Conservation (phyloP, 2,329 filamentous ascomycete genomes). For the Teratosphaeria gauchensis region DNA sequence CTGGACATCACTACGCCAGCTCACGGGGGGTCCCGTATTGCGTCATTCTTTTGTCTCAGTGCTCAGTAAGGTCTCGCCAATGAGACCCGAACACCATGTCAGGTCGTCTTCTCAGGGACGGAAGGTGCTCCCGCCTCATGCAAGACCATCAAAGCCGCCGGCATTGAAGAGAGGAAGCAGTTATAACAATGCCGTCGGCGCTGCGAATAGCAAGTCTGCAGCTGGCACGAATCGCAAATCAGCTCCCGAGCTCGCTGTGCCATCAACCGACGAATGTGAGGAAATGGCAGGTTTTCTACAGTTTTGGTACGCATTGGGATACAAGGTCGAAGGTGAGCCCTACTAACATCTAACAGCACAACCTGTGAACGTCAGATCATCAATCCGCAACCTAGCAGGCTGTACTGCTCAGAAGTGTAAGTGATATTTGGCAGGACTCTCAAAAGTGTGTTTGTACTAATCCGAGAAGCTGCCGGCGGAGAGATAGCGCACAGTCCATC, state of each 20-base stretch:
- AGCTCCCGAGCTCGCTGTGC: background rate
- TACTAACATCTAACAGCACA: constrained; percentile 36
- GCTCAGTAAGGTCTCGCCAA: constrained; percentile 5
- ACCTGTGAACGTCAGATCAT: constrained; percentile 58
- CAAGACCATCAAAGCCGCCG: constrained; percentile 15
- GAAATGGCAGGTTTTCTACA: constrained; percentile 45
- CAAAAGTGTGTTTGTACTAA: background rate
- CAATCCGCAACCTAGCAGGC: constrained; percentile 47
- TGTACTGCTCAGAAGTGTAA: constrained; percentile 58
- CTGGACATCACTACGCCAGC: background rate
- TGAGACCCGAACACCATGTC: constrained; percentile 17
- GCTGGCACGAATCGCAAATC: constrained; percentile 6
- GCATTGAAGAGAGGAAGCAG: constrained; percentile 14
- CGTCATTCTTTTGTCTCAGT: background rate
- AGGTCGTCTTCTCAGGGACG: constrained; percentile 19
- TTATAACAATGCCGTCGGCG: constrained; percentile 11
- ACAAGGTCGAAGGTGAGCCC: too few species aligned
- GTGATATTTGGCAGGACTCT: constrained; percentile 11
- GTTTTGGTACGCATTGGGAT: constrained; percentile 36
- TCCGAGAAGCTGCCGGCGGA: constrained; percentile 35
- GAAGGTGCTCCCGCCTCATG: constrained; percentile 17
- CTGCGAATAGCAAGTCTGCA: constrained; percentile 1
- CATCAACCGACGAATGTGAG: constrained; percentile 16
- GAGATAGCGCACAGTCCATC: constrained; percentile 24
- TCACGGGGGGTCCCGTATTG: background rate